phyloP scores from a whole-genome alignment of 768 basidiomycete genomes.

The Collybia mongolica region DNA sequence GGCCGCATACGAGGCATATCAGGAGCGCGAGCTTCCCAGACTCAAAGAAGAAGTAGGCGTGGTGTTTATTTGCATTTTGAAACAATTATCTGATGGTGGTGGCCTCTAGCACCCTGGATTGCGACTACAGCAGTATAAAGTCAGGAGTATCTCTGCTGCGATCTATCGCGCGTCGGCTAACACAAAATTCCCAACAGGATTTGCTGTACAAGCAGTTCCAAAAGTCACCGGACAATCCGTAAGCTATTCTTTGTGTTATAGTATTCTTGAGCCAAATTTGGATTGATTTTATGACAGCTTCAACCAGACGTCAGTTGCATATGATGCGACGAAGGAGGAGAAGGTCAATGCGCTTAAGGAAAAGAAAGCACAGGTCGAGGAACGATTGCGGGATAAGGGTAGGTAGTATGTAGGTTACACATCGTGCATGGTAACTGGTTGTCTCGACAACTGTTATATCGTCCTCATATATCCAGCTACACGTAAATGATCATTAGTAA shows the following conservation, averaged over 20 bases:
- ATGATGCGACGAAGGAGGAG: conserved; percentile 88
- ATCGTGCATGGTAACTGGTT: no score
- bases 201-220: conserved; percentile 93
- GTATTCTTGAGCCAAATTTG: neutral
- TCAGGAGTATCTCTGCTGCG: conserved; percentile 16
- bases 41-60: conserved; percentile 63
- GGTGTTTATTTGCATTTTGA: conserved; percentile 2
- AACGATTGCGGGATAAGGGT: conserved; percentile 55
- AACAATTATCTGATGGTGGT: conserved; percentile 8
- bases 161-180: conserved; percentile 2
- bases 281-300: conserved; percentile 46
- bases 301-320: conserved; percentile 77
- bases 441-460: no score
- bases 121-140: conserved; percentile 88
- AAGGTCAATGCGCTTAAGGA: conserved; percentile 73
- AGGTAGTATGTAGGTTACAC: no score
- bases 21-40: conserved; percentile 83
- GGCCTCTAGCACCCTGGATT: conserved; percentile 76
- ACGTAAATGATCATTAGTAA: no score
- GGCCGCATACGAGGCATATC: conserved; percentile 90
- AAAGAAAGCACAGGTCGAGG: conserved; percentile 62
- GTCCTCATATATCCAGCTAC: neutral
- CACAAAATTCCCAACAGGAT: conserved; percentile 46
- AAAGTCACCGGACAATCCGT: conserved; percentile 96
- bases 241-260: conserved; percentile 24